Percentiles rank a stretch among this genome's conserved stretches.
Evolutionary conservation across 495 filamentous ascomycete species (phyloP).

Genomic region (Neurospora pannonica): DNA sequence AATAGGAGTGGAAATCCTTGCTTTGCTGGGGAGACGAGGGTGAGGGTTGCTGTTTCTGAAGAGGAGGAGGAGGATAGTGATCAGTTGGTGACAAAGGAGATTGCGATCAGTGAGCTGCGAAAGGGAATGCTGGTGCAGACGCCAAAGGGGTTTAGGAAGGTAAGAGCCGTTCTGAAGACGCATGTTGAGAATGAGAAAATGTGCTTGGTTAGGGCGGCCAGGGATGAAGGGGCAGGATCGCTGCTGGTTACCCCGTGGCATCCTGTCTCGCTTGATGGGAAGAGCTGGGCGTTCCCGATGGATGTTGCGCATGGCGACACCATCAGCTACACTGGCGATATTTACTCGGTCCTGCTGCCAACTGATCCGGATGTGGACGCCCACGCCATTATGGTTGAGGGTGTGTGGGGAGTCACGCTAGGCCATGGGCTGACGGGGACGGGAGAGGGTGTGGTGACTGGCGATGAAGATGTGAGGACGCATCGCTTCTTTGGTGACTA

Average conservation of each 20-base stretch:
- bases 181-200: conserved; percentile 10
- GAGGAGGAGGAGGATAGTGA: conserved; percentile 1
- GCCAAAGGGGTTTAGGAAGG: conserved; percentile 23
- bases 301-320: conserved; percentile 6
- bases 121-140: conserved; percentile 28
- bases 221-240: background rate
- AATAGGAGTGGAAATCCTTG: conserved; percentile 21
- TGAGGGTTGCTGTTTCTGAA: conserved; percentile 22
- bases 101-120: conserved; percentile 18
- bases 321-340: conserved; percentile 27
- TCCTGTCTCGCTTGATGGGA: conserved; percentile 18
- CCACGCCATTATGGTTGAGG: conserved; percentile 29
- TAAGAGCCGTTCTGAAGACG: conserved; percentile 30
- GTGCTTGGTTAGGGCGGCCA: conserved; percentile 10
- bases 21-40: conserved; percentile 26
- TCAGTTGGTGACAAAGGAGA: conserved; percentile 1
- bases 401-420: conserved; percentile 35
- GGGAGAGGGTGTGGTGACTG: background rate
- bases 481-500: conserved; percentile 37
- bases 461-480: conserved; percentile 20
- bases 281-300: conserved; percentile 27
- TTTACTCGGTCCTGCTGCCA: conserved; percentile 36
- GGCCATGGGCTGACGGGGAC: conserved; percentile 28
- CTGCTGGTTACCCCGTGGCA: conserved; percentile 35
- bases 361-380: conserved; percentile 24